These are phyloP conservation scores for Penicillium desertorum DNA, from an alignment of 495 filamentous ascomycete genomes.

Conservation along the genomic window DNA sequence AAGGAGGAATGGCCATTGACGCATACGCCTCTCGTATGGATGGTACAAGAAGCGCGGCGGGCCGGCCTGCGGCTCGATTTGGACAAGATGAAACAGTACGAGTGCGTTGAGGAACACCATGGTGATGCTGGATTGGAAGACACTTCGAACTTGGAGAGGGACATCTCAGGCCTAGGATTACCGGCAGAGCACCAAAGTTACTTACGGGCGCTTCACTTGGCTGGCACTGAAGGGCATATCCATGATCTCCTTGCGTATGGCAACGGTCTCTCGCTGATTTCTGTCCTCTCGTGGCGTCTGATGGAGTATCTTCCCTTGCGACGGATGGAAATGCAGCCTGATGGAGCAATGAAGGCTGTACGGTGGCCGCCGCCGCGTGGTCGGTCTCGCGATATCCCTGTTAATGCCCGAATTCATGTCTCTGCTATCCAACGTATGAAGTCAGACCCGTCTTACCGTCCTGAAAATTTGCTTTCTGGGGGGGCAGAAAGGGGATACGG, in stretches of 20 bases:
- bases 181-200: not conserved
- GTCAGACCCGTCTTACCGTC: slow-evolving; percentile 56
- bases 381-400: slow-evolving; percentile 20
- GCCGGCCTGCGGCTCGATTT: slow-evolving; percentile 65
- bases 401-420: slow-evolving; percentile 25
- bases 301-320: slow-evolving; percentile 77
- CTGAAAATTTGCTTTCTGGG: slow-evolving; percentile 44
- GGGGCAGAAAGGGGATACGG: not conserved
- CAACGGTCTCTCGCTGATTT: slow-evolving; percentile 49
- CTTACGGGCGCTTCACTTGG: slow-evolving; percentile 21
- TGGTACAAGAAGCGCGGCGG: slow-evolving; percentile 66
- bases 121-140: not conserved
- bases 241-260: slow-evolving; percentile 65
- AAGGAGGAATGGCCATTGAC: slow-evolving; percentile 55
- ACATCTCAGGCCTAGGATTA: not conserved
- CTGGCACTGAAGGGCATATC: slow-evolving; percentile 55
- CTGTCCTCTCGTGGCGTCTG: slow-evolving; percentile 63
- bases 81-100: slow-evolving; percentile 56
- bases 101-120: slow-evolving; percentile 43
- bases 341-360: slow-evolving; percentile 22
- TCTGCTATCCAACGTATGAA: slow-evolving; percentile 65
- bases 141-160: not conserved
- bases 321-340: slow-evolving; percentile 62
- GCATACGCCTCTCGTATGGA: slow-evolving; percentile 70
- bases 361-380: slow-evolving; percentile 25